These are phyloP conservation scores for Withania somnifera DNA, from an alignment of 305 asterid species.

Conservation along the genomic window DNA sequence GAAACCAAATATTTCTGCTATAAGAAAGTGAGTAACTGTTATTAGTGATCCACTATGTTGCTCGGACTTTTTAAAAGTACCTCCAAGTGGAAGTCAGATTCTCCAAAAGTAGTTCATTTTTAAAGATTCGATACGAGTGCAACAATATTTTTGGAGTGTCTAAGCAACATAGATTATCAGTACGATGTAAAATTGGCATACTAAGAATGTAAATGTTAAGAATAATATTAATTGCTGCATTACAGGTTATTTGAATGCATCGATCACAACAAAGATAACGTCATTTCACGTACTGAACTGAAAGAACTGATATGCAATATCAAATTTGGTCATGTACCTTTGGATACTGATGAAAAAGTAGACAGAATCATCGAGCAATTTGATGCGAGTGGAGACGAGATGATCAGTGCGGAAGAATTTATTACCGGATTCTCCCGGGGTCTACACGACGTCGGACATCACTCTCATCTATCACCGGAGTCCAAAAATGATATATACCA, in stretches of 20 bases:
- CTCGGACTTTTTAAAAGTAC: neutral
- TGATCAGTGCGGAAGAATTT: conserved; percentile 38
- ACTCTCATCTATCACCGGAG: conserved; percentile 4
- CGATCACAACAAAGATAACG: conserved; percentile 41
- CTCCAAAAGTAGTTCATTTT: neutral
- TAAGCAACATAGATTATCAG: neutral
- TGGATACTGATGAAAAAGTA: conserved; percentile 21
- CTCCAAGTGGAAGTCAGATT: neutral
- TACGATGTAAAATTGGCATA: neutral
- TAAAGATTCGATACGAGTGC: no score
- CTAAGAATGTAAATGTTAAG: neutral
- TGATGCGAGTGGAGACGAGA: conserved; percentile 24
- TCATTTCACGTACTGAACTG: conserved; percentile 35
- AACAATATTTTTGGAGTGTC: neutral
- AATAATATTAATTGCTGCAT: neutral
- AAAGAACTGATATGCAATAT: conserved; percentile 29
- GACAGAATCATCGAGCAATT: conserved; percentile 31
- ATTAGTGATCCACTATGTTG: neutral
- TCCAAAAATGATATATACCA: conserved; percentile 24
- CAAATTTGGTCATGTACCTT: conserved; percentile 27
- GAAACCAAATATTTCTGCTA: conserved; percentile 37
- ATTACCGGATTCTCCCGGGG: conserved; percentile 29
- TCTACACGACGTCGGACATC: conserved; percentile 18
- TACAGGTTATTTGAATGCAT: conserved; percentile 42
- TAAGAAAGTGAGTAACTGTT: conserved; percentile 31